Evolutionary conservation across 164 flowering plant genomes (phyloP), one percentile per base, ranked within the genome.

Genomic region (Magnolia sinica): DNA sequence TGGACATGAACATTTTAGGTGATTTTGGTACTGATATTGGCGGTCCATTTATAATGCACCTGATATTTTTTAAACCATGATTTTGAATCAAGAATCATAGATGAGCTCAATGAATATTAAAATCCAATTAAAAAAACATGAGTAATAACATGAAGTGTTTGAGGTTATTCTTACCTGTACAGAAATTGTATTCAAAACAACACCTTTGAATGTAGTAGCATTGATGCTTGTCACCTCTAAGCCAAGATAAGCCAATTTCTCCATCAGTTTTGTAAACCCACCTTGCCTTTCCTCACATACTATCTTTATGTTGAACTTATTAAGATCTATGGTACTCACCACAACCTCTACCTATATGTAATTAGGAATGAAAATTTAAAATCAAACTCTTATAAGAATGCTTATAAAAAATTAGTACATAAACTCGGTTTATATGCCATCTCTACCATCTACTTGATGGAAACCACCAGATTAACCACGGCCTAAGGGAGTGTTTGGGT

Each of bases 261-360:
- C 92, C 80, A 90, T 61, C 70, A 92, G 23, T 80, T 75, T 84
- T 8, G 87, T 86, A 72, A 94, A 85, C 14, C 86, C 76, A 0
- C 90, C 87, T 73, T 77, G 72, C 71, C 78, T 92, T 78, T 84
- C 88, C 83, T 77, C 82, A 61, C 84, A 79, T 0, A 86, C 55
- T 9, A 91, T 85, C 82, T 87, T 87, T 24, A 92, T 76, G 88
- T 90, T 86, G 0, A 89, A 78, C 82, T 84, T 91, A 16, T 85
- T 80, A 67, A 66, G 86, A 29, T 80, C 79, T 1, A 88, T 76
- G 6, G 51, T 72, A 50, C 52, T 74, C 83, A 89, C 90, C 74
- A 79, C 14, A 50, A 88, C 88, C 23, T 90, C 90, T n/a, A 79
- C 84, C 98, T 94, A 55, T 70, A 51, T 4, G 45, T 37, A 37